A percentile compares a stretch with the other conserved stretches of the same genome.
Conservation (phyloP, 768 basidiomycete genomes). For the Tylopilus vinaceipallidus region DNA sequence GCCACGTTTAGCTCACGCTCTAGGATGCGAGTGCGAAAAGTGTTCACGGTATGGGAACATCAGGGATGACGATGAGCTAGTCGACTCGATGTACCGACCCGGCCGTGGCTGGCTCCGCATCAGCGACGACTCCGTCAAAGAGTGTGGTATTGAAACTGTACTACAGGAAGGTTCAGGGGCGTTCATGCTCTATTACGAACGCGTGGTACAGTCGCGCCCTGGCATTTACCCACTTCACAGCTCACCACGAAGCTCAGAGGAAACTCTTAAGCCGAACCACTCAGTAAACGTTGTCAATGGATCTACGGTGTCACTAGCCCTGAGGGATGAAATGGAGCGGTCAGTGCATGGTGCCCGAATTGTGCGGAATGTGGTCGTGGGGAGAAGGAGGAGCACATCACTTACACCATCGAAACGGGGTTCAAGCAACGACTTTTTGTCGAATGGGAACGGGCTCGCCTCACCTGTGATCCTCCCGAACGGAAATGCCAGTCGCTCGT, state of each 20-base stretch:
- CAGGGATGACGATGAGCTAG: slow-evolving; percentile 51
- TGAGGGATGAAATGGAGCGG: slow-evolving; percentile 18
- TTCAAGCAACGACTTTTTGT: slow-evolving; percentile 12
- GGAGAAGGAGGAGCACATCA: slow-evolving; percentile 42
- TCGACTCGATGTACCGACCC: slow-evolving; percentile 32
- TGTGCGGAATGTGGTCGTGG: slow-evolving; percentile 54
- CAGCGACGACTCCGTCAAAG: slow-evolving; percentile 79
- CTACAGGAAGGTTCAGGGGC: slow-evolving; percentile 68
- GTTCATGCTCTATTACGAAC: slow-evolving; percentile 97
- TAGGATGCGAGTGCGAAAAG: slow-evolving; percentile 46
- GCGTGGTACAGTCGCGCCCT: slow-evolving; percentile 42
- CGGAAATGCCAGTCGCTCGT: slow-evolving; percentile 20
- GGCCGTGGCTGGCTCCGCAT: slow-evolving; percentile 84
- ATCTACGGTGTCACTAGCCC: slow-evolving; percentile 46
- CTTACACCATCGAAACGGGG: slow-evolving; percentile 31
- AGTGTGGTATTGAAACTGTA: slow-evolving; percentile 73
- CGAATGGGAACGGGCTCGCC: slow-evolving; percentile 11
- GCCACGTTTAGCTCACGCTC: slow-evolving; percentile 39
- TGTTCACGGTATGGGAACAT: slow-evolving; percentile 51
- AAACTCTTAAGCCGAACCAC: slow-evolving; percentile 57
- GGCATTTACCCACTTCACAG: slow-evolving; percentile 32
- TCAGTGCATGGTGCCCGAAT: slow-evolving; percentile 45
- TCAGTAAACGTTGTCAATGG: slow-evolving; percentile 39
- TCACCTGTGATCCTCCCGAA: slow-evolving; percentile 19
- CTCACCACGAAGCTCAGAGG: slow-evolving; percentile 55